These are phyloP conservation scores for Paecilomyces niveus DNA, from an alignment of 2,329 filamentous ascomycete genomes.

Conservation along the genomic window DNA sequence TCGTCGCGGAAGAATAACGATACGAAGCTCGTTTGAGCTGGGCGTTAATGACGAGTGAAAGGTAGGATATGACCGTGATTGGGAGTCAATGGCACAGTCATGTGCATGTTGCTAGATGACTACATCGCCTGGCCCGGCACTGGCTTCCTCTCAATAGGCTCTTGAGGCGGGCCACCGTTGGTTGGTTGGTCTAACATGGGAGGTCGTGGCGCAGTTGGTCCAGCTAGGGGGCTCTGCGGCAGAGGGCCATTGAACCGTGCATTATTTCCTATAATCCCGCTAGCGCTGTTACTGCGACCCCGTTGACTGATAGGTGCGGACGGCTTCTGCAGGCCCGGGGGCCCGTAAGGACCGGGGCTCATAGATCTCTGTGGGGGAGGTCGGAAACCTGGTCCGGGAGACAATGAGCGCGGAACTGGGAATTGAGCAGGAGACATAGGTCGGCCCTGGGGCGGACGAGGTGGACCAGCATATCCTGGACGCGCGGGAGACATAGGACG, in stretches of 20 bases:
- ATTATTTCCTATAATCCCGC: conserved; percentile 19
- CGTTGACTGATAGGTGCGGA: conserved; percentile 31
- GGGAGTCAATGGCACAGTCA: neutral
- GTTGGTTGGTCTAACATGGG: conserved; percentile 40
- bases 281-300: conserved; percentile 39
- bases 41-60: neutral
- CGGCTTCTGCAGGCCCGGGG: conserved; percentile 33
- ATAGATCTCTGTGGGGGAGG: conserved; percentile 20
- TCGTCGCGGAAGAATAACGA: neutral
- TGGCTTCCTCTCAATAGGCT: conserved; percentile 48
- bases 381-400: conserved; percentile 20
- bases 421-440: conserved; percentile 28
- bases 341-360: conserved; percentile 40
- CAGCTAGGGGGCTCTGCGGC: conserved; percentile 22
- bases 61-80: no score
- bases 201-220: conserved; percentile 17
- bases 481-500: conserved; percentile 23
- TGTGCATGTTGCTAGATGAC: neutral
- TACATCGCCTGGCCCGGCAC: conserved; percentile 47
- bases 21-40: neutral
- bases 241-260: conserved; percentile 11
- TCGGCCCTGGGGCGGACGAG: conserved; percentile 15
- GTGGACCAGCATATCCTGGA: conserved; percentile 20
- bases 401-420: conserved; percentile 27
- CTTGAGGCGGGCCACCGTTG: conserved; percentile 30